Base-by-base conservation (phyloP, 257 asterid species). In the Leonotis leonurus region DNA sequence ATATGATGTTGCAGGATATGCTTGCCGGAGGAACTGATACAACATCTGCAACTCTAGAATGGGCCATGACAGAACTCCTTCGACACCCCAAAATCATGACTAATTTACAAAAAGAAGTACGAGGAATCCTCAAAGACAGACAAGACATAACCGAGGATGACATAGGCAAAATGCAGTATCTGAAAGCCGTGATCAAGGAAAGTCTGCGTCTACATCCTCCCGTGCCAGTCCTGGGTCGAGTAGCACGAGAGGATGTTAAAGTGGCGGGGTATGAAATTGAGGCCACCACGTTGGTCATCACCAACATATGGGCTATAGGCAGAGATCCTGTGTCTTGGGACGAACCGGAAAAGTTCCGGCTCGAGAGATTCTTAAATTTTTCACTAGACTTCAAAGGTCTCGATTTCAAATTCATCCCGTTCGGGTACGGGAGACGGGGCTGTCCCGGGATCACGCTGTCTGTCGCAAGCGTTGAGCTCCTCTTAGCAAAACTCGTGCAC, bases 151-250 rank as follows among this genome's bases (percentile, higher is more conserved):
- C 74, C 0, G 78, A 77, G 0, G 49, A 77, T 0, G 89, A 82
- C 58, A 53, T 81, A 21, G 73, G 36, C 1, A 70, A 69, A 56
- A 75, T 82, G 93, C 73, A 60, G 8, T 79, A 79, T 25, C 26
- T 84, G 30, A 73, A 73, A 69, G 84, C 81, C 0, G 87, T 77
- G 46, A 59, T 81, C 2, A 81, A 81, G 61, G 91, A 84, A 56
- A 69, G 80, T 16, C 75, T 81, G 1, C 78, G 92, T 3, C 12
- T 21, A 13, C 86, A 75, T 52, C 11, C 81, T 4, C 88, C 92
- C 1, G 21, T 65, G 64, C 80, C 84, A 17, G 3, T 81, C 6
- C 24, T 79, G 1, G 63, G 81, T 0, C 67, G 84, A 45, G 58
- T 49, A 21, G 59, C 81, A 8, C 39, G 70, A 2, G 27, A 71